These are phyloP conservation scores for Phytophthora kernoviae DNA, from an alignment of 352 stramenopile species.

Conservation along the genomic window DNA sequence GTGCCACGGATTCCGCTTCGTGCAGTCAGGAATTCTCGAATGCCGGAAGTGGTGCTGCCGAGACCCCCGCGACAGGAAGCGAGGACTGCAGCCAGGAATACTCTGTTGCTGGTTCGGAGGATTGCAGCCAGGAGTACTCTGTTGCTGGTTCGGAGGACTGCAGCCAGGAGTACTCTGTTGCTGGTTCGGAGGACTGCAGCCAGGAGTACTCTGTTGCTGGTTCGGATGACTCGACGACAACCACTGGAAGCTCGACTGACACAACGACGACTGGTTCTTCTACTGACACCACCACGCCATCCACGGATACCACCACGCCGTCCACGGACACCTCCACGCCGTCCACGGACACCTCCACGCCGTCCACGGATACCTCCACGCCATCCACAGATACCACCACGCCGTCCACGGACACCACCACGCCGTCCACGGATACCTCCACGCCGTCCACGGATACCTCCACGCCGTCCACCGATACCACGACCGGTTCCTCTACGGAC, in stretches of 20 bases:
- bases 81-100: no score
- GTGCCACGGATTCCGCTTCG: conserved; percentile 24
- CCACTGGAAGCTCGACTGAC: conserved; percentile 26
- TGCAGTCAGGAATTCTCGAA: no score
- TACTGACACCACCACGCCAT: conserved; percentile 18
- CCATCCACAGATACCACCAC: not conserved
- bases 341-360: conserved; percentile 6
- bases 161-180: conserved; percentile 30
- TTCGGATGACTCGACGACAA: conserved; percentile 9
- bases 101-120: conserved; percentile 7
- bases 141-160: conserved; percentile 29
- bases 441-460: conserved; percentile 7
- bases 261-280: conserved; percentile 26
- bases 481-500: conserved; percentile 10
- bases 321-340: conserved; percentile 8
- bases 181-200: conserved; percentile 13
- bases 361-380: not conserved
- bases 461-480: conserved; percentile 7
- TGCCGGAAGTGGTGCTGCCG: no score
- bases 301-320: conserved; percentile 21
- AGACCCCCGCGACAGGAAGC: no score
- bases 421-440: conserved; percentile 8
- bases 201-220: conserved; percentile 6
- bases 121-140: conserved; percentile 33
- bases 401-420: not conserved